A percentile compares a stretch with the other conserved stretches of the same genome.
Conservation (phyloP, 768 basidiomycete genomes). For the Porpolomopsis calyptriformis region DNA sequence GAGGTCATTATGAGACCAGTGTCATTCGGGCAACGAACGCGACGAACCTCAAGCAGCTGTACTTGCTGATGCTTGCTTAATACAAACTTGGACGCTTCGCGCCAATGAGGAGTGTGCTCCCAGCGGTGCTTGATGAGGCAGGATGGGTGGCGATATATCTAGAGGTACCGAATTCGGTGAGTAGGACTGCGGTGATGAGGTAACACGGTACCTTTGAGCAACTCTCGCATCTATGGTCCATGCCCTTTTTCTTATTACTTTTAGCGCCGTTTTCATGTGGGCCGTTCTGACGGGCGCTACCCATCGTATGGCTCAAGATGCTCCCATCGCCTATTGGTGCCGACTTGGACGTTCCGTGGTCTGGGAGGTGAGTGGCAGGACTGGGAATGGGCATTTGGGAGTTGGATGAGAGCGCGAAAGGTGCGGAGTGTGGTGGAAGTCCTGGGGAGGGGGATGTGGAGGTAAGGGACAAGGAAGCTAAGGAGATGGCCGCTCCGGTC, state of each 20-base stretch:
- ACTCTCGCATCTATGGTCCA: constrained; percentile 85
- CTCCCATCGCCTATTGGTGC: background rate
- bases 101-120: constrained; percentile 97
- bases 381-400: background rate
- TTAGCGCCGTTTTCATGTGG: constrained; percentile 20
- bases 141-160: constrained; percentile 87
- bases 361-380: background rate
- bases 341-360: background rate
- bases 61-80: constrained; percentile 97
- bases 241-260: constrained; percentile 66
- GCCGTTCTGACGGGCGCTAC: constrained; percentile 9
- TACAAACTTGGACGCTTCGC: constrained; percentile 79
- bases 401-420: constrained; percentile 22
- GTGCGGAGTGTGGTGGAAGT: constrained; percentile 13
- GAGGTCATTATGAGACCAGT: constrained; percentile 2
- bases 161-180: background rate
- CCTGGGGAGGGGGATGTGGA: constrained; percentile 26
- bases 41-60: constrained; percentile 79
- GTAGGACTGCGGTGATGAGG: constrained; percentile 1
- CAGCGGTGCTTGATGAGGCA: constrained; percentile 97
- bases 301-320: constrained; percentile 5
- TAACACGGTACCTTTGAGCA: constrained; percentile 69
- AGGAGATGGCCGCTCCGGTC: constrained; percentile 29
- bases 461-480: constrained; percentile 35
- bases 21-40: constrained; percentile 1